Evolutionary conservation across 2,329 filamentous ascomycete genomes (phyloP).

Genomic region (Alternaria sp.): DNA sequence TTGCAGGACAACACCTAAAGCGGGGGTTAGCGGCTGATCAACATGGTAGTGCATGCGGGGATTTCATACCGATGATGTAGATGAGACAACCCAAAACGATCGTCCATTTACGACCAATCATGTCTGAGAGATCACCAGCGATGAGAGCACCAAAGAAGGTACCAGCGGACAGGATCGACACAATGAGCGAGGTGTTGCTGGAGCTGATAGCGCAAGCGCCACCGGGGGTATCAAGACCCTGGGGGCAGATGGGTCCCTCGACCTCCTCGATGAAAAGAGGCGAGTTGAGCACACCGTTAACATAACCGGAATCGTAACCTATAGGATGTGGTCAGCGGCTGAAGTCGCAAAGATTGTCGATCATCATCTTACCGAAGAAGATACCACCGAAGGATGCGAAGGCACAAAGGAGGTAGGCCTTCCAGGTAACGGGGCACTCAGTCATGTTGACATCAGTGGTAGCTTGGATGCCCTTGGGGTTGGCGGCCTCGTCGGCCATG

Average conservation of each 20-base stretch:
- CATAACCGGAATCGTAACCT: slow-evolving; percentile 80
- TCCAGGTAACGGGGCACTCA: slow-evolving; percentile 59
- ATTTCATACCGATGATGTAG: slow-evolving; percentile 45
- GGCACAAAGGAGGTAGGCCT: slow-evolving; percentile 56
- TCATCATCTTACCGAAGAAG: slow-evolving; percentile 62
- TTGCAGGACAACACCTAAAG: slow-evolving; percentile 48
- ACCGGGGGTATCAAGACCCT: not conserved
- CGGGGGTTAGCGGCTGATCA: slow-evolving; percentile 45
- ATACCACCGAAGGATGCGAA: slow-evolving; percentile 64
- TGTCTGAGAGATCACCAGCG: slow-evolving; percentile 72
- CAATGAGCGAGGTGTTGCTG: slow-evolving; percentile 72
- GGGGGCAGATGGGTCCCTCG: slow-evolving; percentile 46
- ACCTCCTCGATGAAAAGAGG: slow-evolving; percentile 47
- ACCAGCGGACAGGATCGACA: slow-evolving; percentile 83
- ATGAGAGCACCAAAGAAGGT: slow-evolving; percentile 78
- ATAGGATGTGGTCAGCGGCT: not conserved
- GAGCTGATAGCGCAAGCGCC: slow-evolving; percentile 2
- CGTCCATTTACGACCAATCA: slow-evolving; percentile 73
- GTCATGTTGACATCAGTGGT: slow-evolving; percentile 6
- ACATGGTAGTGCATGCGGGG: not conserved
- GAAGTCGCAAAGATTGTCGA: not conserved
- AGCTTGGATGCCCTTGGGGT: slow-evolving; percentile 5
- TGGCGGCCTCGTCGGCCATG: slow-evolving; percentile 5
- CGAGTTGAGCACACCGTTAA: slow-evolving; percentile 68
- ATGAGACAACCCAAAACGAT: slow-evolving; percentile 50